Evolutionary conservation across 352 stramenopile species (phyloP).

Genomic region (Phytopythium montanum): DNA sequence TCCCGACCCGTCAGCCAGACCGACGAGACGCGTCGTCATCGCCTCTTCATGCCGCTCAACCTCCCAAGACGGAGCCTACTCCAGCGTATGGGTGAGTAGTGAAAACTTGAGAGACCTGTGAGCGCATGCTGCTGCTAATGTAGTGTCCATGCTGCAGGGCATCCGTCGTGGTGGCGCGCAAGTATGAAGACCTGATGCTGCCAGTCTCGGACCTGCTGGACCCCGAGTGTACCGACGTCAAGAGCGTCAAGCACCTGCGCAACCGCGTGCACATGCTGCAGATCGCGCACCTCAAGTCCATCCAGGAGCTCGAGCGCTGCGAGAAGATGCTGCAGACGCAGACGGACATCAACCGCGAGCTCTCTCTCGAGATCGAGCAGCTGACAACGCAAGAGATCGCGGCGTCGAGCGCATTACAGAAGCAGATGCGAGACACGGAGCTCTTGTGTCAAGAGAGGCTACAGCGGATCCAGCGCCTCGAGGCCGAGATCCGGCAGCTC

Average conservation of each 20-base stretch:
- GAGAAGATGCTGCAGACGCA: conserved; percentile 94
- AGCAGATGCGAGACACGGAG: conserved; percentile 86
- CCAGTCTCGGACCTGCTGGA: conserved; percentile 19
- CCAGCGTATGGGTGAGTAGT: conserved; percentile 16
- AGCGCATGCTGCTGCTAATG: background rate
- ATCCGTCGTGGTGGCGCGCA: conserved; percentile 24
- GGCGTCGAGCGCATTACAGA: conserved; percentile 65
- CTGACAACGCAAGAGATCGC: conserved; percentile 69
- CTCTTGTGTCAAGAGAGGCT: conserved; percentile 77
- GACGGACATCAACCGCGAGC: conserved; percentile 92
- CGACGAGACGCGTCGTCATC: conserved; percentile 64
- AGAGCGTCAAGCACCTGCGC: conserved; percentile 54
- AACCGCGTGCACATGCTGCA: conserved; percentile 88
- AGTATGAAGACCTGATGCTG: conserved; percentile 25
- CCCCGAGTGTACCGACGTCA: conserved; percentile 14
- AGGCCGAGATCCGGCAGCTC: conserved; percentile 87
- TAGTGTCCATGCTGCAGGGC: conserved; percentile 10
- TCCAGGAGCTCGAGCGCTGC: conserved; percentile 89
- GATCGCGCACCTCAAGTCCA: conserved; percentile 85
- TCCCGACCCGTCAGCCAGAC: conserved; percentile 21
- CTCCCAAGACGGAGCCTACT: conserved; percentile 2
- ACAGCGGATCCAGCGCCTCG: conserved; percentile 73
- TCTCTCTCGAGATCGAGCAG: conserved; percentile 90
- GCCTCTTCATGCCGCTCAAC: conserved; percentile 28
- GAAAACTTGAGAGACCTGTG: background rate